Conservation (phyloP, 1,139 yeast genomes). For the Casaregolazyma suthepensis region DNA sequence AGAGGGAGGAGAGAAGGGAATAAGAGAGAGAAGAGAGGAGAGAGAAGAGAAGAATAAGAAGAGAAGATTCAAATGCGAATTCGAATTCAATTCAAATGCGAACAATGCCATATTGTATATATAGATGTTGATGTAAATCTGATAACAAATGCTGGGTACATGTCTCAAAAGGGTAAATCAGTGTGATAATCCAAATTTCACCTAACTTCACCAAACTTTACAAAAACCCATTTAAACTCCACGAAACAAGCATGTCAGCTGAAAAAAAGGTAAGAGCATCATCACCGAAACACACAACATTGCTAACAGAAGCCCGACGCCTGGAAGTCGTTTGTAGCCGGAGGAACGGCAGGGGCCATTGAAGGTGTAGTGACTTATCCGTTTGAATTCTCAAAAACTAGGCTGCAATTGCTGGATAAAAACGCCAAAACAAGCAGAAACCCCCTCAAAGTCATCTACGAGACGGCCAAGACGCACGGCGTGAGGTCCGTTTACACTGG, state of each 20-base stretch:
- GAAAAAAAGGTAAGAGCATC: not conserved
- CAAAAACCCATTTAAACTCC: not conserved
- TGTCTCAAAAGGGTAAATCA: too few species aligned
- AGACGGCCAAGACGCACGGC: conserved; percentile 75
- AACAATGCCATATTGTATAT: too few species aligned
- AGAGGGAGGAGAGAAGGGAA: too few species aligned
- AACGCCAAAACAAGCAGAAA: conserved; percentile 52
- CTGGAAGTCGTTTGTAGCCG: conserved; percentile 80
- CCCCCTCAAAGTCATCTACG: conserved; percentile 73
- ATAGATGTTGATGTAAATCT: too few species aligned
- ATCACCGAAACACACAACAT: not conserved
- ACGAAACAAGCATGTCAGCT: not conserved
- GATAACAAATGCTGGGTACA: too few species aligned
- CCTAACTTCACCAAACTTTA: too few species aligned
- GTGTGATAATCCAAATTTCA: too few species aligned
- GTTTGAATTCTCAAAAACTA: conserved; percentile 92
- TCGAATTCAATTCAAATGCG: too few species aligned
- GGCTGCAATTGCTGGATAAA: conserved; percentile 78
- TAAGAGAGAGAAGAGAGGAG: too few species aligned
- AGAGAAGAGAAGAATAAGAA: too few species aligned
- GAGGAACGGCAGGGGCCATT: conserved; percentile 90
- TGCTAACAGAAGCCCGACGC: conserved; percentile 25
- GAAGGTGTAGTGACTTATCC: conserved; percentile 92
- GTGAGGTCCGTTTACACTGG: conserved; percentile 78
- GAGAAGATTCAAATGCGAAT: too few species aligned